Percentiles rank a stretch among this genome's conserved stretches.
These are phyloP conservation scores for Gymnopilus junonius DNA, from an alignment of 768 basidiomycete species.

Conservation along the genomic window DNA sequence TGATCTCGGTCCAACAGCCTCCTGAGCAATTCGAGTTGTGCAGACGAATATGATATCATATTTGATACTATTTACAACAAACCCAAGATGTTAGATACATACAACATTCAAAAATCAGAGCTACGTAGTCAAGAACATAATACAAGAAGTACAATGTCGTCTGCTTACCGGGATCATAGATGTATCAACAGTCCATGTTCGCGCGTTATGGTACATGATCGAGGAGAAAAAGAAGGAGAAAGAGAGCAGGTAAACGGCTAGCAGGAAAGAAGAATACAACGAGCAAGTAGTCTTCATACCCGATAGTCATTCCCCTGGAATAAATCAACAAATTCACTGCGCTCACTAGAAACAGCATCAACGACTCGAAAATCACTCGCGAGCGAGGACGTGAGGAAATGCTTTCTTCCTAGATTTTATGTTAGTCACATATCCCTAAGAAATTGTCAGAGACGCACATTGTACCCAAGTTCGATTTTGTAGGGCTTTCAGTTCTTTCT, in stretches of 20 bases:
- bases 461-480: too few species aligned
- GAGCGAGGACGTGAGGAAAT: neutral
- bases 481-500: too few species aligned
- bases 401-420: neutral
- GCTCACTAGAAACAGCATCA: neutral
- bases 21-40: too few species aligned
- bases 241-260: neutral
- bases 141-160: neutral
- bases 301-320: slow-evolving; percentile 3
- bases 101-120: too few species aligned
- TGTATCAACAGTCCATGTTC: neutral
- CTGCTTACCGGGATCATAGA: neutral
- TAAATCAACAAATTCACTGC: neutral
- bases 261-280: slow-evolving; percentile 4
- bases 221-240: neutral
- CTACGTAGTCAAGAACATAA: too few species aligned
- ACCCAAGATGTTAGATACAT: too few species aligned
- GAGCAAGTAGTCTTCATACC: neutral
- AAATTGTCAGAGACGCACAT: too few species aligned
- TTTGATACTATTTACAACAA: too few species aligned
- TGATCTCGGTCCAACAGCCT: too few species aligned
- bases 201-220: neutral
- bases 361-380: neutral
- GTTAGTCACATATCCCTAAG: too few species aligned
- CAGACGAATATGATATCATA: too few species aligned